Conservation (phyloP, 164 flowering plant species). For the Taxillus chinensis region DNA sequence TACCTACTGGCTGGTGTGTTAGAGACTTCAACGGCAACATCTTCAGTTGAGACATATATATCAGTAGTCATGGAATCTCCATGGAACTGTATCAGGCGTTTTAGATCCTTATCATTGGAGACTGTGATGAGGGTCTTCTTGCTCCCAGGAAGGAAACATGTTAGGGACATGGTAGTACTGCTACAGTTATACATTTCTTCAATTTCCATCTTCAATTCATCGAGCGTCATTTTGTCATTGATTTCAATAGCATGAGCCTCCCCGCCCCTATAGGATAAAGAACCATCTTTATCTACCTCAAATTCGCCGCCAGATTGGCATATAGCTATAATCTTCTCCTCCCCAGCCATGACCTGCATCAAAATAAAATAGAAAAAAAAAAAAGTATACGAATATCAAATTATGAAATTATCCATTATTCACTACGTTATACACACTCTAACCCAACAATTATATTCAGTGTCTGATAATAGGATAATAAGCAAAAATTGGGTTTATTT, state of each 20-base stretch:
- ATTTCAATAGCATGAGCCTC: conserved; percentile 62
- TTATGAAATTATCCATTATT: too few species aligned
- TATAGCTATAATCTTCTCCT: conserved; percentile 43
- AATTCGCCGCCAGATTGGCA: conserved; percentile 66
- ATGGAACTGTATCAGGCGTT: conserved; percentile 51
- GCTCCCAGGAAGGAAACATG: conserved; percentile 57
- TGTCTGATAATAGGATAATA: too few species aligned
- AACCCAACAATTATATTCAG: too few species aligned
- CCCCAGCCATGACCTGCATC: conserved; percentile 25
- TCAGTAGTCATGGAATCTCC: conserved; percentile 34
- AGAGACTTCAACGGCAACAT: conserved; percentile 31
- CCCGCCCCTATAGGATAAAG: conserved; percentile 43
- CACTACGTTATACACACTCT: too few species aligned
- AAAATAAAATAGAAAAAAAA: background rate
- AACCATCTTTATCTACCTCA: conserved; percentile 30
- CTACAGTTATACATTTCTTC: conserved; percentile 42
- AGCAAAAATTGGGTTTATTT: too few species aligned
- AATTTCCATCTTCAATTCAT: conserved; percentile 40
- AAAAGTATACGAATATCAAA: too few species aligned
- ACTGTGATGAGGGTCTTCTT: conserved; percentile 48
- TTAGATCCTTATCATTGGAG: conserved; percentile 54
- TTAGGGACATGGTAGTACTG: conserved; percentile 24
- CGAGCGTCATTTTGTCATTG: conserved; percentile 26
- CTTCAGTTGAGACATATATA: conserved; percentile 43
- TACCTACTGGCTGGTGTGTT: conserved; percentile 60